phyloP scores from a whole-genome alignment of 305 asterid species.

The Vinca major region DNA sequence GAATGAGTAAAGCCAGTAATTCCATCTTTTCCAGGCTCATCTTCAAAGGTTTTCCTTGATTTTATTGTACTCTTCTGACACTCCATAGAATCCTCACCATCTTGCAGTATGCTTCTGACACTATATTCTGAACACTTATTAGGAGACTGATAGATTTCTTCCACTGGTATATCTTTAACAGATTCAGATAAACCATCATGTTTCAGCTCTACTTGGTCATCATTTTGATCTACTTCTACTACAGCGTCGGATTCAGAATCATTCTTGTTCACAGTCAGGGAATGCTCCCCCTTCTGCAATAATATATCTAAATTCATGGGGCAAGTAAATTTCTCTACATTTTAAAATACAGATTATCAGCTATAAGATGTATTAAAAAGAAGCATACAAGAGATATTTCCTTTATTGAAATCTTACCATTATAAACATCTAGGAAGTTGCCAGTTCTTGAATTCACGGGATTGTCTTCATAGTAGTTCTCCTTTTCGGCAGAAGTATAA shows the following conservation, averaged over 20 bases:
- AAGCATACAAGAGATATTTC: not conserved
- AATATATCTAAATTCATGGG: constrained; percentile 5
- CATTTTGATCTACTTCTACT: not conserved
- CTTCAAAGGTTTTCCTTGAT: not conserved
- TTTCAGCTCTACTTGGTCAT: not conserved
- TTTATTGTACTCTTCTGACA: not conserved
- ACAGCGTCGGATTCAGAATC: not conserved
- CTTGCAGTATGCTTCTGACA: not conserved
- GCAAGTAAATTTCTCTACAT: not conserved
- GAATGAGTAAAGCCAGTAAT: not conserved
- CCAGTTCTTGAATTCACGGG: not conserved
- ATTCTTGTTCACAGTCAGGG: not conserved
- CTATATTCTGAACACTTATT: not conserved
- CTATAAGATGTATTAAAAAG: not conserved
- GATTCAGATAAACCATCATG: not conserved
- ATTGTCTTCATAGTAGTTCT: not conserved
- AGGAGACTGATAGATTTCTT: not conserved
- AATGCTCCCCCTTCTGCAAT: constrained; percentile 1
- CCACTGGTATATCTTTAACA: not conserved
- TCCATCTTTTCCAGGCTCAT: not conserved
- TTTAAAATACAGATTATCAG: not conserved
- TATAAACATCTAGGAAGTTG: not conserved
- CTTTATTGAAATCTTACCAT: not conserved
- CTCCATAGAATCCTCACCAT: not conserved
- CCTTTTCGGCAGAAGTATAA: not conserved